These are phyloP conservation scores for Candida golubevii DNA, from an alignment of 805 yeast species.

Conservation along the genomic window DNA sequence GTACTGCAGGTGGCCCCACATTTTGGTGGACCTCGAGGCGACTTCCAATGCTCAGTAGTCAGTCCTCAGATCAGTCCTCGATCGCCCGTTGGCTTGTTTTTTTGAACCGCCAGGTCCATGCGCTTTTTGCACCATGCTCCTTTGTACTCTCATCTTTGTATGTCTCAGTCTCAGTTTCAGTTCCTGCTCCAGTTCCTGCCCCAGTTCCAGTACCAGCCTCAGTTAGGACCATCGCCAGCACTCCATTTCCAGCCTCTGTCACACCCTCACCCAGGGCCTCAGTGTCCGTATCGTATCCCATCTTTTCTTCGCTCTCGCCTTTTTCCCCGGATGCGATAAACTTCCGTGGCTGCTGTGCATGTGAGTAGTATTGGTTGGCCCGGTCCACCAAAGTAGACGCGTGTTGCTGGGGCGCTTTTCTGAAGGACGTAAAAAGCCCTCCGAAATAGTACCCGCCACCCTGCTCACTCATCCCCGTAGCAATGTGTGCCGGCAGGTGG, in stretches of 20 bases:
- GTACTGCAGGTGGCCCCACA: constrained; percentile 8
- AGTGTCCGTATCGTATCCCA: background rate
- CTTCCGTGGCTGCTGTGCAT: constrained; percentile 17
- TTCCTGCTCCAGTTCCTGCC: too few relatives aligned
- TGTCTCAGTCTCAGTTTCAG: too few relatives aligned
- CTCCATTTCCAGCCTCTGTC: too few relatives aligned
- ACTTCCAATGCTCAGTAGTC: too few relatives aligned
- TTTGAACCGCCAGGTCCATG: constrained; percentile 18
- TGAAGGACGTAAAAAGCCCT: constrained; percentile 14
- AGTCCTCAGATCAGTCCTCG: background rate
- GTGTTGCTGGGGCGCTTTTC: constrained; percentile 8
- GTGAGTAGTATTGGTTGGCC: constrained; percentile 13
- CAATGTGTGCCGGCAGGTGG: constrained; percentile 37
- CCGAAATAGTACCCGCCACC: constrained; percentile 13
- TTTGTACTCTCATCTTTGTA: background rate
- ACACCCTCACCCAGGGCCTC: background rate
- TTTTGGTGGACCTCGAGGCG: too few relatives aligned
- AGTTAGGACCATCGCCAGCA: too few relatives aligned
- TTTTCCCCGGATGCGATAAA: constrained; percentile 6
- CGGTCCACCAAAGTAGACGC: constrained; percentile 6
- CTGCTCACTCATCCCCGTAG: constrained; percentile 17
- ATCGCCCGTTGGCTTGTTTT: background rate
- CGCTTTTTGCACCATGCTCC: constrained; percentile 3
- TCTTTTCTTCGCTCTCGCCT: background rate
- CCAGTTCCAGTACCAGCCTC: too few relatives aligned